These are phyloP conservation scores for Aspergillus kassunensis DNA, from an alignment of 495 filamentous ascomycete genomes.

Conservation along the genomic window DNA sequence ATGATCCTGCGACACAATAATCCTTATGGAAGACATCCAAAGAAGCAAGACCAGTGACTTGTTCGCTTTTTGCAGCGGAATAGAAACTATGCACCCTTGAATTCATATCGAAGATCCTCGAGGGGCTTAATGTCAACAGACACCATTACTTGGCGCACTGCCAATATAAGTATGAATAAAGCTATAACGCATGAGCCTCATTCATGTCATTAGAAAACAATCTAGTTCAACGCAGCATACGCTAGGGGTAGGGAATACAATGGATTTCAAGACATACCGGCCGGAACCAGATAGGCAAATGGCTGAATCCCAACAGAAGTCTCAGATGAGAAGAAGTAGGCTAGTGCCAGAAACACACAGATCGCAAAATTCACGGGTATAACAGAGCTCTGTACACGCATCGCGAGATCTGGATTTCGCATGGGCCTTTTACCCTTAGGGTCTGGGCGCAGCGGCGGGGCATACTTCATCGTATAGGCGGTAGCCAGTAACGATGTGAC, in stretches of 20 bases:
- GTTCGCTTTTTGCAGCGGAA: background rate
- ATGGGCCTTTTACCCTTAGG: conserved; percentile 31
- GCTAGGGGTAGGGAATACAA: background rate
- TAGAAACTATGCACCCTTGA: conserved; percentile 44
- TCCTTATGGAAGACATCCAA: no score
- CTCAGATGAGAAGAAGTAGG: conserved; percentile 16
- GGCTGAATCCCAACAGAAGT: conserved; percentile 16
- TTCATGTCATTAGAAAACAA: background rate
- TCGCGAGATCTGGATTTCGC: conserved; percentile 5
- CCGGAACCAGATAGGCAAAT: conserved; percentile 33
- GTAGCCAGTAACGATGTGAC: conserved; percentile 59
- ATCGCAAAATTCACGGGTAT: conserved; percentile 23
- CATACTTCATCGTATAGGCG: conserved; percentile 44
- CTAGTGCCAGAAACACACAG: conserved; percentile 25
- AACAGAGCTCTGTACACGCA: conserved; percentile 14
- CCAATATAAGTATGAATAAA: conserved; percentile 31
- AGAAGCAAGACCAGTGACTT: no score
- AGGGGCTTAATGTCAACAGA: conserved; percentile 44
- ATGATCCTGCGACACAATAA: no score
- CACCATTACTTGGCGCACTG: conserved; percentile 38
- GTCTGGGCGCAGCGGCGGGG: conserved; percentile 29
- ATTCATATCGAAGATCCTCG: conserved; percentile 46
- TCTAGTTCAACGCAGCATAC: background rate
- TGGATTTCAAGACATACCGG: conserved; percentile 25
- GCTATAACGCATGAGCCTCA: conserved; percentile 24